Base-by-base conservation (phyloP, 345 rosid genomes). In the Pistacia atlantica region DNA sequence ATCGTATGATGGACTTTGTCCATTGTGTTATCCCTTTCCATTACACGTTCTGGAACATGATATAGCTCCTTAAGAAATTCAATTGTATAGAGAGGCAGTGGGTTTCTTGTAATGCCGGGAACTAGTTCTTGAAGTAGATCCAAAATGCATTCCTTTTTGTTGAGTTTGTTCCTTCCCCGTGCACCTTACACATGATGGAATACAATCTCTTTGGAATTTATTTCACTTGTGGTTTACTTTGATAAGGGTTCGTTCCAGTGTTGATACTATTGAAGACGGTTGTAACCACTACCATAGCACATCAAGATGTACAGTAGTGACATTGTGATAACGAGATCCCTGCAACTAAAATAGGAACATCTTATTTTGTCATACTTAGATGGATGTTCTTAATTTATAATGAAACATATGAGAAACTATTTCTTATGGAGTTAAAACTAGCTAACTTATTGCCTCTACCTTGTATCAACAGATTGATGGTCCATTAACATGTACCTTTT, bases 371-470 rank as follows among this genome's bases (percentile, higher is more conserved):
- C 17, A 61, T 59, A 28, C 48, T 5, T 11, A 51, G 55, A 51
- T 51, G 4, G 55, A 5, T 42, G 55, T 51, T 51, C 18, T 51
- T 51, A 11, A 51, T 51, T 51, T 51, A 14, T 51, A 48, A 59
- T 17, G 46, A 42, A 42, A 62, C 33, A 71, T 55, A 56, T 68
- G 42, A 65, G 52, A 1, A 55, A 18, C 45, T n/a, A 63, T 64
- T 4, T 69, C 10, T 49, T 9, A 16, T 74, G 12, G 12, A 55
- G 37, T 13, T 42, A 38, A 75, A 54, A 37, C 51, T 11, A 45
- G 45, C 49, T 51, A 14, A 56, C 46, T 49, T 65, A 18, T 58
- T 67, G 58, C n/a, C 77, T 65, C 2, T 25, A 55, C 49, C 66
- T 22, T 46, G 66, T 51, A 25, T 28, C 62, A 11, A 14, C 5